Evolutionary conservation across 2,329 filamentous ascomycete genomes (phyloP), one percentile per base, ranked within the genome.

Genomic region (Parasarocladium wereldwijsianum): DNA sequence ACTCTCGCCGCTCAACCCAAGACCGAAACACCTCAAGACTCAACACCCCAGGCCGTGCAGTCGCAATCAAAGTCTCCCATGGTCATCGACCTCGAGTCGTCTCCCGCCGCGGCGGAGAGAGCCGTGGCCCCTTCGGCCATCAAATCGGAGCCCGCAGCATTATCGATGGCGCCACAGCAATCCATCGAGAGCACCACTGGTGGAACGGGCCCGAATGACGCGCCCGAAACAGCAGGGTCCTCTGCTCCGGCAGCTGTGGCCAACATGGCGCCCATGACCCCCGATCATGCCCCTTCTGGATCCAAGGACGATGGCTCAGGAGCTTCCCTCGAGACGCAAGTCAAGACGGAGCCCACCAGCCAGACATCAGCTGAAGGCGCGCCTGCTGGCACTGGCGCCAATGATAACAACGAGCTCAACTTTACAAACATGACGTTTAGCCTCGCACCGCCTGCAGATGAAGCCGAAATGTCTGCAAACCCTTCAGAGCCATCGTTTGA

Each of bases 401-500:
- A 7, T 40, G 4, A 35, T 12, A 45, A 50, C 26, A 44, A 55
- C n/a, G 57, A 60, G 30, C 51, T 61, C 6, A 60, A 60, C 36
- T 71, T 70, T 39, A 70, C 66, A 10, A 55, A 70, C 37, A 70
- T 70, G 63, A 57, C 64, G 20, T 71, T 71, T 38, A 59, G 62
- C 0, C 50, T 70, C 4, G 66, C 61, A 2, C 60, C 64, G 1
- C 37, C 55, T 7, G 51, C 47, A 28, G 46, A 46, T 33, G 46
- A 45, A 37, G 26, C 36, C 16, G 38, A 51, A 13, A 38, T 32
- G 17, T 32, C 32, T 17, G 21, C 40, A 17, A 41, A 38, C 13
- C 29, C 41, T 9, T 44, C 46, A 32, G 58, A 59, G 33, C 44
- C 52, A 6, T 50, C 57, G 4, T 64, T 66, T 38, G 62, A 66